Evolutionary conservation across 192 early-diverging fungal species (phyloP).

Genomic region (Mortierella hygrophila): DNA sequence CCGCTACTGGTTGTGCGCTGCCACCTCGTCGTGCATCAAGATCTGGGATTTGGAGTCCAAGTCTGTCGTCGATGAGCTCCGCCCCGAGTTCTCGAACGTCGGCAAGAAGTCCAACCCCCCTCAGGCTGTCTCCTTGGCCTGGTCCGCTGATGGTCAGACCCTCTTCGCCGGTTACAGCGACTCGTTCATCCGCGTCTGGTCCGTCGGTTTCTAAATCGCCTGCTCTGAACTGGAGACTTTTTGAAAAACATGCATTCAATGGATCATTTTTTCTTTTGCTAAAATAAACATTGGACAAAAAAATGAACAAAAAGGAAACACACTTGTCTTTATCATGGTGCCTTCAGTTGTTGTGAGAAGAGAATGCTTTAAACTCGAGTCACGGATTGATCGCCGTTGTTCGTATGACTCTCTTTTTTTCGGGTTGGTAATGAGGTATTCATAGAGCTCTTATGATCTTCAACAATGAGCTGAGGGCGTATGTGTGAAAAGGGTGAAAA

Average conservation of each 20-base stretch:
- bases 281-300: slow-evolving; percentile 9
- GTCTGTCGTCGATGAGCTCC: slow-evolving; percentile 94
- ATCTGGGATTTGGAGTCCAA: slow-evolving; percentile 99
- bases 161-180: slow-evolving; percentile 98
- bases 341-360: too few species aligned
- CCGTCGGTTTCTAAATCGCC: slow-evolving; percentile 48
- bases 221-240: background rate
- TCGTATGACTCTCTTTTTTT: too few species aligned
- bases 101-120: slow-evolving; percentile 85
- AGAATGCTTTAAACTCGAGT: too few species aligned
- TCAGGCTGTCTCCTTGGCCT: slow-evolving; percentile 96
- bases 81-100: slow-evolving; percentile 75
- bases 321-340: background rate
- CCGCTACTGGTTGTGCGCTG: slow-evolving; percentile 99
- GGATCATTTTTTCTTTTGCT: background rate
- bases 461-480: background rate
- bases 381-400: too few species aligned
- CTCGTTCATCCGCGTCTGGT: slow-evolving; percentile 53
- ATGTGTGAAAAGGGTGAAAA: too few species aligned
- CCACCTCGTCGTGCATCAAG: slow-evolving; percentile 95
- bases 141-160: slow-evolving; percentile 98
- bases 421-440: too few species aligned
- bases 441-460: too few species aligned
- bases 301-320: background rate
- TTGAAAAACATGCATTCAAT: background rate